Conservation (phyloP, 2,329 filamentous ascomycete species). For the Fusarium mundagurra region DNA sequence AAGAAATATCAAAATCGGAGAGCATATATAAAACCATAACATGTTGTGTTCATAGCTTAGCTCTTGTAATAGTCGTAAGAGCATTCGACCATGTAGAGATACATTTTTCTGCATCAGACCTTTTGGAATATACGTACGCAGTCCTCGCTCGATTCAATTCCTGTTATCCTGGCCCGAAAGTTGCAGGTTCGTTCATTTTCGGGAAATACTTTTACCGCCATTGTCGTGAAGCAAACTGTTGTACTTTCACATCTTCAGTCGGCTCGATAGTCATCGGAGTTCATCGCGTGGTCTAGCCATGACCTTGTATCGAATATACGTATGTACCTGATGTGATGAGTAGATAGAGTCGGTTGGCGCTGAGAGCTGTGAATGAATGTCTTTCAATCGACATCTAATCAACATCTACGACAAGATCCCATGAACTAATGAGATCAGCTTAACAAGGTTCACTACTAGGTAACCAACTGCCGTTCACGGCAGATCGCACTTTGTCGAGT, state of each 20-base stretch:
- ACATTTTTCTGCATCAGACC: neutral
- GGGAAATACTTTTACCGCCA: fast-evolving
- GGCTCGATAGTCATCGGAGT: neutral
- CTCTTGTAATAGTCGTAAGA: neutral
- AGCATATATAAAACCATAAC: neutral
- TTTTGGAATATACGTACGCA: neutral
- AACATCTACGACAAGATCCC: neutral
- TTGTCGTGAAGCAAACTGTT: neutral
- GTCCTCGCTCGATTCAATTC: neutral
- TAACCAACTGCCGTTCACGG: neutral
- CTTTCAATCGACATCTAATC: neutral
- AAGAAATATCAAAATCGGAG: too few relatives aligned
- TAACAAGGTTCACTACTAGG: neutral
- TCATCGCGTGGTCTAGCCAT: neutral
- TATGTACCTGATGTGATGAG: fast-evolving
- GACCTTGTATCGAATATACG: neutral
- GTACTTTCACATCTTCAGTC: neutral
- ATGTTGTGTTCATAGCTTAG: fast-evolving
- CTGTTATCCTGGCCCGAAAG: fast-evolving
- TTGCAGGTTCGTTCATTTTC: fast-evolving
- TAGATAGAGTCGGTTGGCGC: fast-evolving
- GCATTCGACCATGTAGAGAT: neutral
- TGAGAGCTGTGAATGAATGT: fast-evolving
- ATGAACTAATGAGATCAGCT: neutral
- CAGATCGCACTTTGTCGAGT: neutral